Conservation (phyloP, 441 rosid species). For the Euphorbia celastroides region DNA sequence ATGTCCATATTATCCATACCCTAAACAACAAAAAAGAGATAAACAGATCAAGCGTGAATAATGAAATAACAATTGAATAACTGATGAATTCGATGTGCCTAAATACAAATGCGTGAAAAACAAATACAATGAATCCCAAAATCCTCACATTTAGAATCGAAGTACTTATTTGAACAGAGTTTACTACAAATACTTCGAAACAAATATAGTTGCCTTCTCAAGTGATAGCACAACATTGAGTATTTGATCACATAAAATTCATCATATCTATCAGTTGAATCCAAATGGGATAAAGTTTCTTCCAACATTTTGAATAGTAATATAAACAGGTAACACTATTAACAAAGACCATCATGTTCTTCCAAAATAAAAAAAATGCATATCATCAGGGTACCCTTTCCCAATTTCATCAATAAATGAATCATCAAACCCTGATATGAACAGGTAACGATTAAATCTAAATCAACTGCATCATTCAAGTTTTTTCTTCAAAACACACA, state of each 20-base stretch:
- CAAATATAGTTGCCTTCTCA: neutral
- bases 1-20: constrained; percentile 60
- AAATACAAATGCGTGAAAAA: neutral
- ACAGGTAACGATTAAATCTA: neutral
- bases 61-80: neutral
- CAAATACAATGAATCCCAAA: neutral
- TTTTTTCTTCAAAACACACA: too few species aligned
- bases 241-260: neutral
- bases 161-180: neutral
- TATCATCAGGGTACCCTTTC: too few species aligned
- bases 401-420: too few species aligned
- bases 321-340: neutral
- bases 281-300: neutral
- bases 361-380: too few species aligned
- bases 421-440: neutral
- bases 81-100: constrained; percentile 1
- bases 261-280: neutral
- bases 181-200: neutral
- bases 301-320: neutral
- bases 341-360: neutral
- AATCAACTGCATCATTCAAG: too few species aligned
- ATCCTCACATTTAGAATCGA: neutral
- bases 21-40: constrained; percentile 11
- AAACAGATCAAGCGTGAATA: neutral
- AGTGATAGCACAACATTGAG: neutral